Percentiles rank a stretch among this genome's conserved stretches.
phyloP scores from a whole-genome alignment of 352 stramenopile species.

The Phytophthora niederhauseri region DNA sequence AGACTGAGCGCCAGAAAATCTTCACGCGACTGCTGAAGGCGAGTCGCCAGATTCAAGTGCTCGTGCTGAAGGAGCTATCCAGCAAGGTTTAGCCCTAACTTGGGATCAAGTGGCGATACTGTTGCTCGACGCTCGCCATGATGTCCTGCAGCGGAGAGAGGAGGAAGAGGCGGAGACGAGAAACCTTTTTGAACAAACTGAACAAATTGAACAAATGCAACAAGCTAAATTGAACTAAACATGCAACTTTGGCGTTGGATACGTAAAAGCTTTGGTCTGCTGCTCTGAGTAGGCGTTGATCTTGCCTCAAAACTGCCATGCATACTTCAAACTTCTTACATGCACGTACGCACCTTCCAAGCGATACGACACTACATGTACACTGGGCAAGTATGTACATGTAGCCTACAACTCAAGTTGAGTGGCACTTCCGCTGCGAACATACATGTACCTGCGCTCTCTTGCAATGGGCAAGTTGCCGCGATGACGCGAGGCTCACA shows the following conservation, averaged over 20 bases:
- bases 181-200: background rate
- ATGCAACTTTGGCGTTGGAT: background rate
- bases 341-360: too few species aligned
- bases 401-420: background rate
- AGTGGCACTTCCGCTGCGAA: too few species aligned
- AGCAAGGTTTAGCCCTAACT: background rate
- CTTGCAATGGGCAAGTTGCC: slow-evolving; percentile 1
- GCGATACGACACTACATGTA: too few species aligned
- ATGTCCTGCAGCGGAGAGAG: too few species aligned
- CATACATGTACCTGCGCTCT: background rate
- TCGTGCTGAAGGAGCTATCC: slow-evolving; percentile 12
- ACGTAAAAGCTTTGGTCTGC: background rate
- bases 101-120: background rate
- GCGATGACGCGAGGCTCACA: background rate
- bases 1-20: slow-evolving; percentile 25
- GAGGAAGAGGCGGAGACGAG: too few species aligned
- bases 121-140: too few species aligned
- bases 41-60: slow-evolving; percentile 26
- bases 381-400: too few species aligned
- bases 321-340: too few species aligned
- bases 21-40: slow-evolving; percentile 39
- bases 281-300: too few species aligned
- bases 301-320: too few species aligned
- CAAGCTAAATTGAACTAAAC: background rate
- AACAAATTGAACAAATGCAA: background rate